These are phyloP conservation scores for Lasiodiplodia sp. DNA, from an alignment of 2,329 filamentous ascomycete species.

Conservation along the genomic window DNA sequence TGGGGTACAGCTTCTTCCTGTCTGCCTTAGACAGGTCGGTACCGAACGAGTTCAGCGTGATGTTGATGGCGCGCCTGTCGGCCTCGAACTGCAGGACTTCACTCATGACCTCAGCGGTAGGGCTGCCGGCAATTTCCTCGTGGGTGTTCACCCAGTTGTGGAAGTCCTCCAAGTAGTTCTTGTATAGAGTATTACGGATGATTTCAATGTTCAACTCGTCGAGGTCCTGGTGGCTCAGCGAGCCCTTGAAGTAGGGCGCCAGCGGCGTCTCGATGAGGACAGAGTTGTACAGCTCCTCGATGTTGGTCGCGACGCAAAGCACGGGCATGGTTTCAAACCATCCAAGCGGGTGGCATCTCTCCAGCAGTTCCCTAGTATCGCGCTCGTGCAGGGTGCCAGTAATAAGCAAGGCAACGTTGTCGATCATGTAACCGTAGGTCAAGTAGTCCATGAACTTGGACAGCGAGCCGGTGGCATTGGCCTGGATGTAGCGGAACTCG, in stretches of 20 bases:
- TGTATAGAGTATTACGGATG: slow-evolving; percentile 97
- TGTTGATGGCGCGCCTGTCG: slow-evolving; percentile 96
- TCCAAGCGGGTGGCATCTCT: slow-evolving; percentile 93
- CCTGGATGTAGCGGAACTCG: slow-evolving; percentile 95
- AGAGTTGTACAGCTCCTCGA: slow-evolving; percentile 98
- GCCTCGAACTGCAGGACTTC: slow-evolving; percentile 97
- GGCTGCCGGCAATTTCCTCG: slow-evolving; percentile 83
- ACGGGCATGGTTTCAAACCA: slow-evolving; percentile 99
- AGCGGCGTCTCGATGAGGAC: slow-evolving; percentile 96
- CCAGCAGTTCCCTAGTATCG: slow-evolving; percentile 92
- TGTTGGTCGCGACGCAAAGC: slow-evolving; percentile 96
- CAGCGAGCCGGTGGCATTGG: slow-evolving; percentile 89
- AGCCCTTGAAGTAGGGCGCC: slow-evolving; percentile 96
- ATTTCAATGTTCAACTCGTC: slow-evolving; percentile 99
- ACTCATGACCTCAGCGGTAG: slow-evolving; percentile 92
- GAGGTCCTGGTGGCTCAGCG: slow-evolving; percentile 91
- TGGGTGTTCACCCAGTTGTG: slow-evolving; percentile 92
- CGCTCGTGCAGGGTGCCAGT: slow-evolving; percentile 97
- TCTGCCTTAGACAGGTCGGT: slow-evolving; percentile 94
- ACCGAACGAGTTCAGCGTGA: slow-evolving; percentile 97
- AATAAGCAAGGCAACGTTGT: slow-evolving; percentile 97
- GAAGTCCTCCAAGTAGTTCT: slow-evolving; percentile 99
- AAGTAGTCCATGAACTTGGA: slow-evolving; percentile 97
- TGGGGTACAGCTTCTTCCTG: slow-evolving; percentile 94
- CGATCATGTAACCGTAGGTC: slow-evolving; percentile 99